Conservation (phyloP, 2,329 filamentous ascomycete species). For the Sporothrix inflata region DNA sequence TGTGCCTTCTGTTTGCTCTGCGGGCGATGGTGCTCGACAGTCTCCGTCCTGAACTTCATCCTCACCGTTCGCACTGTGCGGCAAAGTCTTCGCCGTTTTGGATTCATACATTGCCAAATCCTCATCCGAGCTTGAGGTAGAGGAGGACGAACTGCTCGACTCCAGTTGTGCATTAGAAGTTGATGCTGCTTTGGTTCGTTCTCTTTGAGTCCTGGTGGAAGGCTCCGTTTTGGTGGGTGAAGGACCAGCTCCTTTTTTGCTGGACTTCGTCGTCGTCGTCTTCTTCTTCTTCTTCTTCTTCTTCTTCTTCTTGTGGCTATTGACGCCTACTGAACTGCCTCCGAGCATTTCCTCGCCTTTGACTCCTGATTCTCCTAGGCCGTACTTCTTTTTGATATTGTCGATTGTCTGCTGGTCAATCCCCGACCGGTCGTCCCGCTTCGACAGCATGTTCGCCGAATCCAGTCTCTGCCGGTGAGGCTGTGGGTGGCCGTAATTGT, state of each 20-base stretch:
- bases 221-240: too few species aligned
- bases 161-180: not conserved
- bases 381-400: not conserved
- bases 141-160: not conserved
- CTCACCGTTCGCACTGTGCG: conserved; percentile 7
- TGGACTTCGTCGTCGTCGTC: not conserved
- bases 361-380: not conserved
- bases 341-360: not conserved
- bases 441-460: not conserved
- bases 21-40: not conserved
- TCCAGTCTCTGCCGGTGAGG: not conserved
- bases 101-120: conserved; percentile 10
- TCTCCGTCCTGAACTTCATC: not conserved
- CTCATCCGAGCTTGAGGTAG: conserved; percentile 8
- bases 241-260: not conserved
- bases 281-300: not conserved
- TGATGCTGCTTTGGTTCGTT: not conserved
- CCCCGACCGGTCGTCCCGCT: not conserved
- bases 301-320: not conserved
- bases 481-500: not conserved
- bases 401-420: not conserved
- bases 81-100: not conserved
- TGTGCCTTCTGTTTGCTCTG: not conserved
- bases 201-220: not conserved
- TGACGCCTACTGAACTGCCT: not conserved